Evolutionary conservation across 78 protist species (phyloP).

Genomic region (Diacronema lutheri): DNA sequence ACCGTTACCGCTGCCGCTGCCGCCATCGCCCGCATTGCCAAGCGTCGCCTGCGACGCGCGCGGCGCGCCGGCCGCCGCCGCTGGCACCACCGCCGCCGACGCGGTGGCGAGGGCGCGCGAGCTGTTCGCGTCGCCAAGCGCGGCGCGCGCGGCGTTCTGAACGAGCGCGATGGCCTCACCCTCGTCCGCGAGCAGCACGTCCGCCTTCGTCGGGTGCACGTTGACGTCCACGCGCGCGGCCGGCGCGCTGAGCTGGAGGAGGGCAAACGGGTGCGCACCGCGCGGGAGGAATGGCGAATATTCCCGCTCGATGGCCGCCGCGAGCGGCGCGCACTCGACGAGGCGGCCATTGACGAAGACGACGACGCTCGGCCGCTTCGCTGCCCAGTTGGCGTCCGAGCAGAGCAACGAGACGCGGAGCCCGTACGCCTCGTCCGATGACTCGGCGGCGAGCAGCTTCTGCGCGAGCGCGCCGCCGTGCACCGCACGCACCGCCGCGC

Average conservation of each 20-base stretch:
- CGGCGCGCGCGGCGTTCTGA: not conserved
- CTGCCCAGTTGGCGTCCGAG: constrained; percentile 66
- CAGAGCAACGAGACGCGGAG: not conserved
- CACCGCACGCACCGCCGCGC: constrained; percentile 13
- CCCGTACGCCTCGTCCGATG: not conserved
- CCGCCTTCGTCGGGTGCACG: constrained; percentile 96
- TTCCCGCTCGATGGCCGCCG: constrained; percentile 56
- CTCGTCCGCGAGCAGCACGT: constrained; percentile 70
- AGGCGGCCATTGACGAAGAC: constrained; percentile 90
- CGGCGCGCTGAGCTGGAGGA: constrained; percentile 60
- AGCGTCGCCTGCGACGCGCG: too few relatives aligned
- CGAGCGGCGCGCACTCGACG: constrained; percentile 74
- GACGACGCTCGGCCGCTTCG: constrained; percentile 55
- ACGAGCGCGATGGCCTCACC: constrained; percentile 33
- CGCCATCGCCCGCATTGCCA: too few relatives aligned
- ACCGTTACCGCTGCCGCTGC: too few relatives aligned
- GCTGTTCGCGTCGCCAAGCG: constrained; percentile 22
- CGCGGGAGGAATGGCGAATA: constrained; percentile 75
- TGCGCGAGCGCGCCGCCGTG: constrained; percentile 62
- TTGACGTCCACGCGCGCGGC: constrained; percentile 91
- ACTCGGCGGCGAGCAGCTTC: constrained; percentile 43
- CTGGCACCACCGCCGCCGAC: not conserved
- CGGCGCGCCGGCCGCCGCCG: too few relatives aligned
- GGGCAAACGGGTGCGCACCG: constrained; percentile 75
- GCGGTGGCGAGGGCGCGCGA: constrained; percentile 38